A percentile compares a stretch with the other conserved stretches of the same genome.
These are phyloP conservation scores for Penicillium subrubescens DNA, from an alignment of 495 filamentous ascomycete species.

Conservation along the genomic window DNA sequence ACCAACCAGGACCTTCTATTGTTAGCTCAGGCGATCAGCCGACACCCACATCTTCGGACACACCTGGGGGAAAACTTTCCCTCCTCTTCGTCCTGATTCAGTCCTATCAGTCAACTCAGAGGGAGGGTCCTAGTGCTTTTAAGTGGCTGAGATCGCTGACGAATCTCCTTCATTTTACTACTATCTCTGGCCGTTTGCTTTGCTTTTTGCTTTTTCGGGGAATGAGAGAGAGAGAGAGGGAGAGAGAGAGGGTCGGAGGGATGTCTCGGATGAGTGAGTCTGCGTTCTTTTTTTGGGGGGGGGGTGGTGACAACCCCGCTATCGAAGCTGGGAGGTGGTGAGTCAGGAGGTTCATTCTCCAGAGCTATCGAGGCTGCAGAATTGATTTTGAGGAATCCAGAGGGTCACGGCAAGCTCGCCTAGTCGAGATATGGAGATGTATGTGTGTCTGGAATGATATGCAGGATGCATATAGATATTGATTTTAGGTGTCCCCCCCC, in stretches of 20 bases:
- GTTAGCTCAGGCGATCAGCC: constrained; percentile 22
- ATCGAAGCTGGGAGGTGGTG: constrained; percentile 5
- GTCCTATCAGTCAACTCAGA: constrained; percentile 24
- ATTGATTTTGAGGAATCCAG: neutral
- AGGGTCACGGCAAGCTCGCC: constrained; percentile 8
- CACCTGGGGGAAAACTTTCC: neutral
- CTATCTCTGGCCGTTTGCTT: constrained; percentile 1
- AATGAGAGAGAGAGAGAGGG: neutral
- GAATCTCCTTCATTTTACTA: neutral
- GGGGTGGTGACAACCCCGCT: constrained; percentile 4
- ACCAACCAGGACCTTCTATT: constrained; percentile 14
- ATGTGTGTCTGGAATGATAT: neutral
- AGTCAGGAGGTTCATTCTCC: constrained; percentile 10
- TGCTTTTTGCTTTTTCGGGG: constrained; percentile 8
- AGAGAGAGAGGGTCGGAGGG: neutral
- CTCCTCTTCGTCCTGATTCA: neutral
- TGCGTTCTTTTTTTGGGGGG: neutral
- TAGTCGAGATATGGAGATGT: constrained; percentile 6
- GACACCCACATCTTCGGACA: constrained; percentile 18
- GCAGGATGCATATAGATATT: constrained; percentile 4
- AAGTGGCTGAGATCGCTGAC: constrained; percentile 22
- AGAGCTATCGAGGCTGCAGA: constrained; percentile 1
- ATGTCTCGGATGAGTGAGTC: constrained; percentile 22
- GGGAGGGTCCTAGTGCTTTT: constrained; percentile 11
- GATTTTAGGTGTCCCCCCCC: neutral